phyloP scores from a whole-genome alignment of 2,329 filamentous ascomycete species.

The Xylariaceae sp. region DNA sequence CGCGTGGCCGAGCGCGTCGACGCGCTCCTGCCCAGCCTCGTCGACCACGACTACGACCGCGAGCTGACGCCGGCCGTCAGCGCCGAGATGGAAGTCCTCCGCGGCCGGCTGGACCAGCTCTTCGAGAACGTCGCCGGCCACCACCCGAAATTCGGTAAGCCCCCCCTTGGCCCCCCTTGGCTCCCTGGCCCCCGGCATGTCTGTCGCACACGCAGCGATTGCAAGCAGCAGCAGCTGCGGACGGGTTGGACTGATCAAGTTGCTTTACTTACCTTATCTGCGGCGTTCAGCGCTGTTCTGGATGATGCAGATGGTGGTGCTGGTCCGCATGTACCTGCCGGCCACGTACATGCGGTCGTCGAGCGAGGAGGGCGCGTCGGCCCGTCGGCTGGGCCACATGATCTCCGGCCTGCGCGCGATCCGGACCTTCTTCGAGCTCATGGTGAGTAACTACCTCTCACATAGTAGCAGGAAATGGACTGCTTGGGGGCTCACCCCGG shows the following conservation, averaged over 20 bases:
- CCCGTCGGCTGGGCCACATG: constrained; percentile 23
- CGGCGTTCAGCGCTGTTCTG: constrained; percentile 14
- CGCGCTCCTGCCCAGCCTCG: constrained; percentile 21
- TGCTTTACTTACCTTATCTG: too few relatives aligned
- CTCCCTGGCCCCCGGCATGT: too few relatives aligned
- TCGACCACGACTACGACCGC: constrained; percentile 7
- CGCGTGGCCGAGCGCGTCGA: constrained; percentile 28
- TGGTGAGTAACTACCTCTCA: too few relatives aligned
- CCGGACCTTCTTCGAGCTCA: constrained; percentile 22
- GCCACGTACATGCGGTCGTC: constrained; percentile 25
- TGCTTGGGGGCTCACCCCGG: too few relatives aligned
- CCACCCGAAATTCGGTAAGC: constrained; percentile 20
- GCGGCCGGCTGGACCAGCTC: constrained; percentile 25
- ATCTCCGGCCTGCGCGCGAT: constrained; percentile 28
- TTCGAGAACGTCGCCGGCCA: constrained; percentile 23
- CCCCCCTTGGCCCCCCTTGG: not conserved
- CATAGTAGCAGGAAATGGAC: too few relatives aligned
- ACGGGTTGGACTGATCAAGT: too few relatives aligned
- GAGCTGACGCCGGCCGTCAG: constrained; percentile 27
- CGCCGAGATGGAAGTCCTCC: constrained; percentile 25
- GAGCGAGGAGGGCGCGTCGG: constrained; percentile 9
- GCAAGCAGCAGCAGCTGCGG: too few relatives aligned
- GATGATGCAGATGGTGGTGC: constrained; percentile 5
- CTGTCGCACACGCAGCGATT: too few relatives aligned
- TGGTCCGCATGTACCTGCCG: constrained; percentile 26